Evolutionary conservation across 371 early-diverging fungal species (phyloP).

Genomic region (Nematocida ausubeli): DNA sequence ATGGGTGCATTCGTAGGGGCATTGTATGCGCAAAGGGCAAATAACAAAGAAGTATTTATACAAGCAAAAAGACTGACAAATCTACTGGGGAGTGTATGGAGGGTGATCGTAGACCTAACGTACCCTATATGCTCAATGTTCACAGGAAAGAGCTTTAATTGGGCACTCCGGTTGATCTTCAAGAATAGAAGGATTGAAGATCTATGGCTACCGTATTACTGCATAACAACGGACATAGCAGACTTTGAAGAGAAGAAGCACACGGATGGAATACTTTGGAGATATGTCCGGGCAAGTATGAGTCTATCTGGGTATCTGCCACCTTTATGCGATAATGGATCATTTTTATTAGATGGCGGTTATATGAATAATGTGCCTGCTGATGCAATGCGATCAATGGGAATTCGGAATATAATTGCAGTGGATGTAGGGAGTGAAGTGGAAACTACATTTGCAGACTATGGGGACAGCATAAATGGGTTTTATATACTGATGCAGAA

Average conservation of each 20-base stretch:
- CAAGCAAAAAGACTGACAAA: conserved; percentile 77
- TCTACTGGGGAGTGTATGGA: conserved; percentile 78
- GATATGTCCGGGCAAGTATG: conserved; percentile 94
- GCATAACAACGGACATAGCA: conserved; percentile 90
- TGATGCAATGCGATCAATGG: conserved; percentile 77
- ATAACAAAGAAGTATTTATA: conserved; percentile 78
- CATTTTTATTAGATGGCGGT: conserved; percentile 94
- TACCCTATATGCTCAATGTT: conserved; percentile 73
- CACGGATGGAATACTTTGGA: conserved; percentile 83
- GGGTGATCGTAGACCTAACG: conserved; percentile 83
- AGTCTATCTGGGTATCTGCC: conserved; percentile 77
- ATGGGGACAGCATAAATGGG: conserved; percentile 87
- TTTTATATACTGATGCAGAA: conserved; percentile 80
- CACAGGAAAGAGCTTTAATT: conserved; percentile 82
- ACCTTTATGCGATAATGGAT: conserved; percentile 86
- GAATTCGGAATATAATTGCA: conserved; percentile 86
- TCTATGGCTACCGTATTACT: conserved; percentile 91
- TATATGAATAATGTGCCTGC: conserved; percentile 96
- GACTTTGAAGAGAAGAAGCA: conserved; percentile 86
- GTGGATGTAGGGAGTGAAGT: conserved; percentile 85
- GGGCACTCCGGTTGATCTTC: conserved; percentile 85
- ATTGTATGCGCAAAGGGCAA: conserved; percentile 80
- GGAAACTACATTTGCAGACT: conserved; percentile 79
- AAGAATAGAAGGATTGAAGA: conserved; percentile 87
- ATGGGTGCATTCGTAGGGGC: conserved; percentile 94